A percentile compares a stretch with the other conserved stretches of the same genome.
Evolutionary conservation across 1,139 yeast genomes (phyloP).

Genomic region (Hemisphaericaspora lyxosophila): DNA sequence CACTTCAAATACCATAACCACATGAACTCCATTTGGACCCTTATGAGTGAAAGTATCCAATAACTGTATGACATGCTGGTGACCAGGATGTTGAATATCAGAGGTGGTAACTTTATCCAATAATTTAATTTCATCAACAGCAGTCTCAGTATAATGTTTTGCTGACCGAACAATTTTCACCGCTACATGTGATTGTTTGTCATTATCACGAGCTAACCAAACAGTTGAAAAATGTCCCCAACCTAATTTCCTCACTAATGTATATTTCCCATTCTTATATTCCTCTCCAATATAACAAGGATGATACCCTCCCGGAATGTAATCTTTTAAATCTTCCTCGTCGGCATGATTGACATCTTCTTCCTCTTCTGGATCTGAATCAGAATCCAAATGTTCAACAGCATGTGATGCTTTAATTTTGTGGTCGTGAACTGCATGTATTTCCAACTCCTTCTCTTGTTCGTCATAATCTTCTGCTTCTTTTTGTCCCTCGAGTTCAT

Average conservation of each 20-base stretch:
- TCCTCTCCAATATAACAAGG: slow-evolving; percentile 78
- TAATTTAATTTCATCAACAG: slow-evolving; percentile 77
- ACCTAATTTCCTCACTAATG: slow-evolving; percentile 67
- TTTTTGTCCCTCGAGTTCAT: neutral
- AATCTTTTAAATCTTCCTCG: slow-evolving; percentile 71
- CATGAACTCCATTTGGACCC: slow-evolving; percentile 77
- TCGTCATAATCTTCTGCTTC: slow-evolving; percentile 6
- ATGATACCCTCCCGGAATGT: slow-evolving; percentile 83
- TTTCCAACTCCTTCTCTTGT: slow-evolving; percentile 9
- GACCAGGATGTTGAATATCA: slow-evolving; percentile 62
- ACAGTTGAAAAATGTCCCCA: slow-evolving; percentile 56
- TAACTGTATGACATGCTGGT: slow-evolving; percentile 61
- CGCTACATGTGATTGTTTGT: slow-evolving; percentile 67
- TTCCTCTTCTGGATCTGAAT: slow-evolving; percentile 30
- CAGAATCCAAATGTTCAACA: slow-evolving; percentile 34
- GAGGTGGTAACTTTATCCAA: slow-evolving; percentile 48
- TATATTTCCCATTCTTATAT: slow-evolving; percentile 60
- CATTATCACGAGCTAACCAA: slow-evolving; percentile 55
- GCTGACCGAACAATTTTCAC: slow-evolving; percentile 81
- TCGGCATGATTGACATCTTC: slow-evolving; percentile 44
- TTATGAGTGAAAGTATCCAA: slow-evolving; percentile 65
- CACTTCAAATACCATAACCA: slow-evolving; percentile 87
- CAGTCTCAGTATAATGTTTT: slow-evolving; percentile 77
- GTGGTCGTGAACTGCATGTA: slow-evolving; percentile 14
- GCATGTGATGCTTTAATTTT: slow-evolving; percentile 2